phyloP scores from a whole-genome alignment of 1,284 basidiomycete genomes.

The Trichosporon sp. region DNA sequence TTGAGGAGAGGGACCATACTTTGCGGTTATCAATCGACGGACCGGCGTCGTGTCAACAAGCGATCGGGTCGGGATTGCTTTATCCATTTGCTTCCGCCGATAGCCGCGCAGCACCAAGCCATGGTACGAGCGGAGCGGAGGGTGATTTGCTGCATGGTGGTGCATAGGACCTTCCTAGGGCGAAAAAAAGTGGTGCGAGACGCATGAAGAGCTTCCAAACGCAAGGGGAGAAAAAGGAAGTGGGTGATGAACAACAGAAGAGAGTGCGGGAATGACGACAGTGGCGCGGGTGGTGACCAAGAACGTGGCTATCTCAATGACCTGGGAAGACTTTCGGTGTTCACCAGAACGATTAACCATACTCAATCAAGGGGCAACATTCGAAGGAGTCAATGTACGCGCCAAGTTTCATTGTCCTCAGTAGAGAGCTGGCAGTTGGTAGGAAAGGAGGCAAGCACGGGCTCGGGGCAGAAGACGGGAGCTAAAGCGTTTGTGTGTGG shows the following conservation, averaged over 20 bases:
- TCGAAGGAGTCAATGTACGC: too few species aligned
- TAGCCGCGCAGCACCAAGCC: neutral
- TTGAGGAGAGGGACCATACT: neutral
- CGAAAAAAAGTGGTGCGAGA: too few species aligned
- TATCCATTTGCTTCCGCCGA: slow-evolving; percentile 18
- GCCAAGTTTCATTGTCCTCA: too few species aligned
- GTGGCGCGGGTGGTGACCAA: neutral
- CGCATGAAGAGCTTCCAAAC: too few species aligned
- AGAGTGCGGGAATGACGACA: neutral
- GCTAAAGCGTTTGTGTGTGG: neutral
- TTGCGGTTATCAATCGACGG: neutral
- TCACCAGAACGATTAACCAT: too few species aligned
- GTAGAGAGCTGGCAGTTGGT: too few species aligned
- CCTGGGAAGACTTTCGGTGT: neutral
- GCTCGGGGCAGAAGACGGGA: neutral
- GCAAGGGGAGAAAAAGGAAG: neutral
- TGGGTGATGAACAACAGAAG: neutral
- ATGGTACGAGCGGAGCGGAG: neutral
- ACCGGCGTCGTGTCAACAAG: slow-evolving; percentile 10
- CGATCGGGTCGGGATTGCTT: neutral
- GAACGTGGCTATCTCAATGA: neutral
- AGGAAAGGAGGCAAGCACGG: neutral
- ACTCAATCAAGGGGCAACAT: too few species aligned
- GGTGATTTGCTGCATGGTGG: too few species aligned
- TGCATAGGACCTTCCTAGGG: too few species aligned